Evolutionary conservation across 768 basidiomycete genomes (phyloP).

Genomic region (Mycena latifolia): DNA sequence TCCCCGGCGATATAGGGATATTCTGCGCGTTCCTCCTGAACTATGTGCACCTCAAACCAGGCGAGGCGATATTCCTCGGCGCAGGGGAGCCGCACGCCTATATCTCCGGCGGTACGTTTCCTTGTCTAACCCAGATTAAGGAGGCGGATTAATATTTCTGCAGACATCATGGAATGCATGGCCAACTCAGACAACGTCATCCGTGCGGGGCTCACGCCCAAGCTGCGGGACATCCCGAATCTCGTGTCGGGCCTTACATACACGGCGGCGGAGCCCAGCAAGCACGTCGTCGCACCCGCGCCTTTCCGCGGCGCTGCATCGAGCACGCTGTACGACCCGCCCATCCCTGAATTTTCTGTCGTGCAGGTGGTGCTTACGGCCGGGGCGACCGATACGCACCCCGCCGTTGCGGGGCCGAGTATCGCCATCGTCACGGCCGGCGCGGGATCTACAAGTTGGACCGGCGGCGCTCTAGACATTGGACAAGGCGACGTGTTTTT

Average conservation of each 20-base stretch:
- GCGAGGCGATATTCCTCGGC: constrained; percentile 94
- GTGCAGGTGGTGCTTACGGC: constrained; percentile 66
- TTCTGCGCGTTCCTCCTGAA: constrained; percentile 94
- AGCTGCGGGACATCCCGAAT: constrained; percentile 93
- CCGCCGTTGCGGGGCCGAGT: constrained; percentile 84
- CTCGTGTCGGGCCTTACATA: constrained; percentile 92
- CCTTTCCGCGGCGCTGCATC: constrained; percentile 54
- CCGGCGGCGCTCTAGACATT: constrained; percentile 53
- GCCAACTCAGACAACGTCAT: constrained; percentile 99
- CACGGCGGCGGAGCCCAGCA: constrained; percentile 71
- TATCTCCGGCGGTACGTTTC: constrained; percentile 83
- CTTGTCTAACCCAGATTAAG: constrained; percentile 17
- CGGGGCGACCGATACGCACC: constrained; percentile 66
- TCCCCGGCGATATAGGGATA: constrained; percentile 93
- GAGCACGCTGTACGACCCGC: constrained; percentile 84
- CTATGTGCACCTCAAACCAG: constrained; percentile 80
- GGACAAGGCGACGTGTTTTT: constrained; percentile 84
- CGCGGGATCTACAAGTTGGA: constrained; percentile 68
- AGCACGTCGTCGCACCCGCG: constrained; percentile 77
- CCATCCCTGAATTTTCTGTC: constrained; percentile 94
- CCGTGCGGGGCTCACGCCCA: constrained; percentile 97
- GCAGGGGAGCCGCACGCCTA: constrained; percentile 99
- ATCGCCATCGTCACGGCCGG: constrained; percentile 85
- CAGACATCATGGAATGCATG: constrained; percentile 99
- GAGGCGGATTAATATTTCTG: not conserved